These are phyloP conservation scores for Coemansia sp. DNA, from an alignment of 192 early-diverging fungal genomes.

Conservation along the genomic window DNA sequence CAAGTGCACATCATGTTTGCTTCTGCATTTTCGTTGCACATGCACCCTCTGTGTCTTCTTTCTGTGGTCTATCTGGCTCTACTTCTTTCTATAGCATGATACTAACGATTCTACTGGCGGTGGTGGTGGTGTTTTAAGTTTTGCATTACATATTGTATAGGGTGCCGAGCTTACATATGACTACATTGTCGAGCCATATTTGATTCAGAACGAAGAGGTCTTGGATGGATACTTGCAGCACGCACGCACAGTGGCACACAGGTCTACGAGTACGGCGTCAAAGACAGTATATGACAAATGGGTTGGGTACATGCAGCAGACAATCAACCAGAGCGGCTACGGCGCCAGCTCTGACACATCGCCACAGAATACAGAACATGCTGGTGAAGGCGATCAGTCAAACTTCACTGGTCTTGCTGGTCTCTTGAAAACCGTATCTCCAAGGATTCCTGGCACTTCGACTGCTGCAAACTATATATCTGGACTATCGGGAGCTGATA, in stretches of 20 bases:
- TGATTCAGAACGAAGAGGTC: constrained; percentile 36
- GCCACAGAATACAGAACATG: constrained; percentile 9
- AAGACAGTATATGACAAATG: constrained; percentile 50
- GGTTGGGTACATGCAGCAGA: constrained; percentile 47
- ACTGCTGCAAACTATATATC: constrained; percentile 35
- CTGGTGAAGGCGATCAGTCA: constrained; percentile 1
- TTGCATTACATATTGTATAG: constrained; percentile 19
- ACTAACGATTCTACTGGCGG: not conserved
- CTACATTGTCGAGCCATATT: constrained; percentile 49
- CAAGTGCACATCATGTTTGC: not conserved
- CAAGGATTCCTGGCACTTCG: constrained; percentile 33
- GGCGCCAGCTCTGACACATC: not conserved
- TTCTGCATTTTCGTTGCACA: constrained; percentile 9
- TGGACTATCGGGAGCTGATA: constrained; percentile 21
- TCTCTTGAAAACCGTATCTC: constrained; percentile 33
- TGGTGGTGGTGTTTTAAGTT: not conserved
- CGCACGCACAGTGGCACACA: constrained; percentile 44
- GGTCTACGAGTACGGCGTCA: constrained; percentile 38
- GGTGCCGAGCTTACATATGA: constrained; percentile 52
- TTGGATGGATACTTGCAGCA: constrained; percentile 47
- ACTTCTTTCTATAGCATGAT: not conserved
- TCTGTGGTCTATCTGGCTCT: not conserved
- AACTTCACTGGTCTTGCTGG: constrained; percentile 16
- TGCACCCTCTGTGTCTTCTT: not conserved
- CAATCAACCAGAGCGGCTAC: constrained; percentile 17